Conservation (phyloP, 495 filamentous ascomycete species). For the Lindgomyces ingoldianus region DNA sequence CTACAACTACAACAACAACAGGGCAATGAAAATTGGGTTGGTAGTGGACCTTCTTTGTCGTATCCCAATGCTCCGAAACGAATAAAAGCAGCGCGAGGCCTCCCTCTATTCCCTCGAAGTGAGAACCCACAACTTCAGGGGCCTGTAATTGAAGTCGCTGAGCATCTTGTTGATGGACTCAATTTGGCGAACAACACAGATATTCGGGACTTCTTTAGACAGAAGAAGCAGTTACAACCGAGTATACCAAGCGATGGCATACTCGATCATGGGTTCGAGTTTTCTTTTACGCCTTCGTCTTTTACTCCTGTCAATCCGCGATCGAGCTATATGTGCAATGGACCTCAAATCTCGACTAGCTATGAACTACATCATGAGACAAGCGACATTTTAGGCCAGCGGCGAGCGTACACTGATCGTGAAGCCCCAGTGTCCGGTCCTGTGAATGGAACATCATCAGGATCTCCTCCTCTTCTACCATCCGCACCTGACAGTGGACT, state of each 20-base stretch:
- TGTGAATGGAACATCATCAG: too few relatives aligned
- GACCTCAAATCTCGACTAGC: background rate
- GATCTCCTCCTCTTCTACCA: too few relatives aligned
- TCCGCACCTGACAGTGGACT: too few relatives aligned
- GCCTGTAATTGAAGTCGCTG: background rate
- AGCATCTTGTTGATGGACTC: background rate
- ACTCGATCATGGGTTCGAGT: too few relatives aligned
- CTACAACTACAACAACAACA: too few relatives aligned
- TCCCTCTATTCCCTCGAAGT: background rate
- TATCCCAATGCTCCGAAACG: too few relatives aligned
- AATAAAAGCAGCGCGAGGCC: background rate
- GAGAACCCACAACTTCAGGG: background rate
- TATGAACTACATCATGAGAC: background rate
- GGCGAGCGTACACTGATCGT: background rate
- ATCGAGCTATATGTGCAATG: background rate
- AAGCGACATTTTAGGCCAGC: slow-evolving; percentile 1
- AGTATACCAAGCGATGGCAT: background rate
- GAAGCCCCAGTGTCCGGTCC: background rate
- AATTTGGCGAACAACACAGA: slow-evolving; percentile 30
- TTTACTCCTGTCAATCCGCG: slow-evolving; percentile 3
- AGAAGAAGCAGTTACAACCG: background rate
- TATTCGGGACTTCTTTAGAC: slow-evolving; percentile 38
- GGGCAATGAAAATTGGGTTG: too few relatives aligned
- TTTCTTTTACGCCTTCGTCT: too few relatives aligned
- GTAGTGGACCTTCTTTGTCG: too few relatives aligned